Evolutionary conservation across 257 asterid species (phyloP).

Genomic region (Cordia subcordata): DNA sequence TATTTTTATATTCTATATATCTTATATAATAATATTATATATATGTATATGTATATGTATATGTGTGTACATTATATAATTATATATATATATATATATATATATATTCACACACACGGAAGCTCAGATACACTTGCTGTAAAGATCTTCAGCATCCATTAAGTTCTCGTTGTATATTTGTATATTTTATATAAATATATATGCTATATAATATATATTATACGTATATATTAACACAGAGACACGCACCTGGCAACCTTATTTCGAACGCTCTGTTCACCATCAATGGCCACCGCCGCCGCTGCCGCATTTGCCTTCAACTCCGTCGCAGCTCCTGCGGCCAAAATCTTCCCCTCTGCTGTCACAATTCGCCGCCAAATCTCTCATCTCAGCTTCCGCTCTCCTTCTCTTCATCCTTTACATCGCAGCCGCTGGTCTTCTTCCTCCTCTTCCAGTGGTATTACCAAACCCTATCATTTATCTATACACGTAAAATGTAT

Average conservation of each 20-base stretch:
- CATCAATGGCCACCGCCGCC: conserved; percentile 3
- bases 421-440: conserved; percentile 16
- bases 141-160: no score
- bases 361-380: conserved; percentile 7
- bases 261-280: not conserved
- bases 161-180: no score
- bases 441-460: conserved; percentile 8
- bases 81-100: no score
- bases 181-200: no score
- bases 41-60: no score
- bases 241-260: not conserved
- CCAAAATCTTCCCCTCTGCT: conserved; percentile 6
- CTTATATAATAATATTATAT: no score
- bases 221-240: not conserved
- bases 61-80: no score
- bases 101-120: no score
- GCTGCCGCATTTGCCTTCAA: conserved; percentile 7
- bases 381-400: conserved; percentile 8
- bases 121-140: no score
- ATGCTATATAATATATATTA: no score
- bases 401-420: conserved; percentile 2
- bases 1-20: no score
- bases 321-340: conserved; percentile 12
- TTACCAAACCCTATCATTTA: not conserved
- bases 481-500: not conserved